Evolutionary conservation across 169 alveolate genomes (phyloP).

Genomic region (Cryptosporidium sp.): DNA sequence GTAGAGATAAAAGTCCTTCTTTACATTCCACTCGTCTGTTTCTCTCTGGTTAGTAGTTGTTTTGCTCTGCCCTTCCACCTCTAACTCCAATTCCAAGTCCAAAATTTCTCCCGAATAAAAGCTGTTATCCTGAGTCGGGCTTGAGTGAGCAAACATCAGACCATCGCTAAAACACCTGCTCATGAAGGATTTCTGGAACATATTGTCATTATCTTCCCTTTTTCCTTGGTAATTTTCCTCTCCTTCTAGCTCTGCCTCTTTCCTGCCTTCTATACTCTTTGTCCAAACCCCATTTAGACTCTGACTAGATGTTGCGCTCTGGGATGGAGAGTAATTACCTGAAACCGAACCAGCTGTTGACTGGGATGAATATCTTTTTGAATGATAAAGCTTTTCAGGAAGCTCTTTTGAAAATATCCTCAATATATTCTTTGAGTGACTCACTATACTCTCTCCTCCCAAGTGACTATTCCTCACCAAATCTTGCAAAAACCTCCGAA

Average conservation of each 20-base stretch:
- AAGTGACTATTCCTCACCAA: constrained; percentile 8
- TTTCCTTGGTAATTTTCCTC: background rate
- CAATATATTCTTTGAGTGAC: constrained; percentile 44
- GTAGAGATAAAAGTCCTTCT: background rate
- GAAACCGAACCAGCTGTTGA: constrained; percentile 47
- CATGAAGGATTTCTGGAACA: background rate
- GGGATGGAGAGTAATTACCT: constrained; percentile 29
- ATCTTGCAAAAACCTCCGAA: constrained; percentile 31
- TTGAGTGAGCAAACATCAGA: constrained; percentile 17
- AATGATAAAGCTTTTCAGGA: constrained; percentile 61
- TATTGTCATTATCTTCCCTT: background rate
- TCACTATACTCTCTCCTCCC: constrained; percentile 38
- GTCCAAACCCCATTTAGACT: constrained; percentile 1
- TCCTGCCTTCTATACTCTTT: background rate
- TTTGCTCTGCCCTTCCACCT: background rate
- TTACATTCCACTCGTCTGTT: background rate
- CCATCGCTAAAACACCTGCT: constrained; percentile 40
- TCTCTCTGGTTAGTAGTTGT: background rate
- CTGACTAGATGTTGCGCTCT: background rate
- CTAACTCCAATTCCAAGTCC: constrained; percentile 10
- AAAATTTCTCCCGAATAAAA: constrained; percentile 30
- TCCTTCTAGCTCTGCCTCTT: background rate
- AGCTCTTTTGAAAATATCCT: constrained; percentile 28
- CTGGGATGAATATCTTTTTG: constrained; percentile 61
- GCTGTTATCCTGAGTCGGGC: background rate